Evolutionary conservation across 129 eudicot genomes (phyloP).

Genomic region (Saposhnikovia divaricata): DNA sequence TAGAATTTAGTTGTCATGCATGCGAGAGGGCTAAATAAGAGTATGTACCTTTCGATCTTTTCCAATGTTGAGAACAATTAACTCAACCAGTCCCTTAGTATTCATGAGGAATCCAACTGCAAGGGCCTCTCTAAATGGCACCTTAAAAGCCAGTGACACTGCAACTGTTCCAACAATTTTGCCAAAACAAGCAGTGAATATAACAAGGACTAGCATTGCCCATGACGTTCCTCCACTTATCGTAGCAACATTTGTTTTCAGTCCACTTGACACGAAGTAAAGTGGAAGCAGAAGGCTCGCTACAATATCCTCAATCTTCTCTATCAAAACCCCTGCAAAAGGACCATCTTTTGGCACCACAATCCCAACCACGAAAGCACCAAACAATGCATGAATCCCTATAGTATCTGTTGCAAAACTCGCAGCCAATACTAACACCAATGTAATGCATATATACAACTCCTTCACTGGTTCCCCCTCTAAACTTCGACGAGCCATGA

Average conservation of each 20-base stretch:
- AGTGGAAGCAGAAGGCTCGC: slow-evolving; percentile 35
- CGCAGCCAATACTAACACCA: slow-evolving; percentile 25
- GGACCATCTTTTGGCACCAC: slow-evolving; percentile 37
- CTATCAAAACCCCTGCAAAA: slow-evolving; percentile 31
- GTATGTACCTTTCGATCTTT: slow-evolving; percentile 28
- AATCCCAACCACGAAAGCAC: slow-evolving; percentile 38
- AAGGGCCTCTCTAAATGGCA: slow-evolving; percentile 23
- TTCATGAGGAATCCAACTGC: slow-evolving; percentile 41
- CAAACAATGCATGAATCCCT: slow-evolving; percentile 39
- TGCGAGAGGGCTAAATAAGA: not conserved
- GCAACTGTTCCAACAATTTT: slow-evolving; percentile 37
- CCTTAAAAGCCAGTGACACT: slow-evolving; percentile 20
- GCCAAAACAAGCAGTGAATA: slow-evolving; percentile 30
- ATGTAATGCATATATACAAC: slow-evolving; percentile 26
- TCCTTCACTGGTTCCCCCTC: slow-evolving; percentile 33
- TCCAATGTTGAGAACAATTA: slow-evolving; percentile 43
- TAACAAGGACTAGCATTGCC: slow-evolving; percentile 31
- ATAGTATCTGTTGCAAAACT: slow-evolving; percentile 32
- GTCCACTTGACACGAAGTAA: slow-evolving; percentile 37
- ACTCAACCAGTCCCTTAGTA: slow-evolving; percentile 39
- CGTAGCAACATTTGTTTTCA: slow-evolving; percentile 35
- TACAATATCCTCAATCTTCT: slow-evolving; percentile 35
- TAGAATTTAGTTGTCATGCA: not conserved
- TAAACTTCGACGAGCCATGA: slow-evolving; percentile 15
- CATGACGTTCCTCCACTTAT: slow-evolving; percentile 33